phyloP scores from a whole-genome alignment of 176 grass and related monocot species.

The Carex scoparia region DNA sequence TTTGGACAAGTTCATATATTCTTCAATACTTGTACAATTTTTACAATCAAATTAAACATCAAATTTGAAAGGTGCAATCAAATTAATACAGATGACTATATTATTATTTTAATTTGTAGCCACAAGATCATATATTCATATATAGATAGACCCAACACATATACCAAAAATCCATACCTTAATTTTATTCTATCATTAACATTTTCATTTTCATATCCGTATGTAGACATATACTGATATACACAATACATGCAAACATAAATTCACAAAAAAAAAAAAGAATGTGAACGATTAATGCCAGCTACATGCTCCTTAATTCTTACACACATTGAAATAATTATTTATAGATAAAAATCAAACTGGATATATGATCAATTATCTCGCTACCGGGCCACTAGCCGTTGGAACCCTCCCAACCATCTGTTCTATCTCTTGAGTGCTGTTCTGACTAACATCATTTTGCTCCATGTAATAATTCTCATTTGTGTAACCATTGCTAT shows the following conservation, averaged over 20 bases:
- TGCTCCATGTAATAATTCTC: not conserved
- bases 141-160: too few species aligned
- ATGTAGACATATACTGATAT: not conserved
- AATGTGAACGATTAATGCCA: not conserved
- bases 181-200: not conserved
- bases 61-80: too few species aligned
- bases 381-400: constrained; percentile 21
- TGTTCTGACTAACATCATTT: constrained; percentile 21
- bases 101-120: too few species aligned
- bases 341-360: not conserved
- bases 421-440: constrained; percentile 30
- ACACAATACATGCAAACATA: not conserved
- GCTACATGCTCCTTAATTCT: not conserved
- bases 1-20: too few species aligned
- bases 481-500: constrained; percentile 3
- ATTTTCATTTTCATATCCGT: not conserved
- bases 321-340: not conserved
- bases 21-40: too few species aligned
- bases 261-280: not conserved
- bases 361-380: constrained; percentile 19
- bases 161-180: too few species aligned
- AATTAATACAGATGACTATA: too few species aligned
- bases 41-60: too few species aligned
- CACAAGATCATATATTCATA: too few species aligned
- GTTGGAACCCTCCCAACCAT: constrained; percentile 28